Percentiles rank a stretch among this genome's conserved stretches.
Conservation (phyloP, 345 rosid species). For the Aquilaria yunnanensis region DNA sequence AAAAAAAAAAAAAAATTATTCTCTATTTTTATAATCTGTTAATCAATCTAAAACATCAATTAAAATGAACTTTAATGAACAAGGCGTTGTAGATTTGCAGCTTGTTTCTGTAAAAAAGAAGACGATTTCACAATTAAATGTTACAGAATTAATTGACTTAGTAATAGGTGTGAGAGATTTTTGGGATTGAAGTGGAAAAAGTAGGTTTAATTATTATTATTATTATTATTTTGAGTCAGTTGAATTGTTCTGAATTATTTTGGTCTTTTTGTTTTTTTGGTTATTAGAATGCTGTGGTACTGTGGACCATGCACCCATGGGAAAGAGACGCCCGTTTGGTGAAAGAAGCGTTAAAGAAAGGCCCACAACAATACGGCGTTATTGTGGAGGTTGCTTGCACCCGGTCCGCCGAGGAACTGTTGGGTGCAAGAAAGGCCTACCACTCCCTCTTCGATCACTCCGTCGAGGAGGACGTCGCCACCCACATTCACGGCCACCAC, state of each 20-base stretch:
- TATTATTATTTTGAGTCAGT: neutral
- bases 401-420: conserved; percentile 64
- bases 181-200: too few species aligned
- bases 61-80: too few species aligned
- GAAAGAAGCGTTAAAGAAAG: conserved; percentile 53
- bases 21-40: too few species aligned
- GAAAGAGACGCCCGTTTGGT: conserved; percentile 89
- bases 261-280: neutral
- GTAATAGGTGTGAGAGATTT: neutral
- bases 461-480: conserved; percentile 74
- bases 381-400: conserved; percentile 81
- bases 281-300: conserved; percentile 57
- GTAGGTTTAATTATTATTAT: too few species aligned
- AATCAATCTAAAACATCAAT: too few species aligned
- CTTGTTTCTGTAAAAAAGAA: neutral
- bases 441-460: conserved; percentile 83
- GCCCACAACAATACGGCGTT: conserved; percentile 37
- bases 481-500: conserved; percentile 34
- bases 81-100: too few species aligned
- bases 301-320: conserved; percentile 86
- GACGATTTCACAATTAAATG: neutral
- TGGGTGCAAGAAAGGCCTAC: conserved; percentile 87
- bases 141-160: neutral
- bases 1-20: too few species aligned
- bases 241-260: neutral